These are phyloP conservation scores for Penicillium psychrofluorescens DNA, from an alignment of 495 filamentous ascomycete genomes.

Conservation along the genomic window DNA sequence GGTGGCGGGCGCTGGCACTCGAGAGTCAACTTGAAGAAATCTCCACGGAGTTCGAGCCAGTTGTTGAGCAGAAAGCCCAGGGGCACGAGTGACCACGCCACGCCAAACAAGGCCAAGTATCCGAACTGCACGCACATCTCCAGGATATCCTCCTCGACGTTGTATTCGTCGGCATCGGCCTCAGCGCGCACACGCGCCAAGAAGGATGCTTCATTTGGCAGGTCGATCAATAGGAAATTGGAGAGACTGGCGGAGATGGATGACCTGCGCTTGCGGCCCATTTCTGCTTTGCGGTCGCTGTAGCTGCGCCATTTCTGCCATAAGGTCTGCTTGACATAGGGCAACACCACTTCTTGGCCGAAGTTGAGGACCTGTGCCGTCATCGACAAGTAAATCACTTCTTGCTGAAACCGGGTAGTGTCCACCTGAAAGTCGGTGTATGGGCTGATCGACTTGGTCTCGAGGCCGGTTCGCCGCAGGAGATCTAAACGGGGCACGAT, in stretches of 20 bases:
- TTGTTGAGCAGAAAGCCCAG: conserved; percentile 88
- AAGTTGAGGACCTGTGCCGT: conserved; percentile 88
- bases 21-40: conserved; percentile 86
- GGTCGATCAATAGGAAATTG: conserved; percentile 36
- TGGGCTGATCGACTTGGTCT: conserved; percentile 13
- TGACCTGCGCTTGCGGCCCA: conserved; percentile 12
- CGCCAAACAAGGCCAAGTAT: conserved; percentile 83
- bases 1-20: conserved; percentile 86
- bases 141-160: conserved; percentile 52
- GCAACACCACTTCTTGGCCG: conserved; percentile 77
- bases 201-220: conserved; percentile 65
- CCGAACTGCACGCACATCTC: conserved; percentile 48
- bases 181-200: conserved; percentile 73
- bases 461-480: conserved; percentile 41
- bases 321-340: conserved; percentile 63
- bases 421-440: conserved; percentile 62
- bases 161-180: conserved; percentile 73
- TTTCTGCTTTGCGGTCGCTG: conserved; percentile 9
- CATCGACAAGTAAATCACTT: conserved; percentile 91
- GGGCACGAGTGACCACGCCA: conserved; percentile 84
- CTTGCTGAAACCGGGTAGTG: conserved; percentile 70
- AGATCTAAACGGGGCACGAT: conserved; percentile 81
- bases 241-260: conserved; percentile 22
- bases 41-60: conserved; percentile 88
- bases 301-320: conserved; percentile 35